A percentile compares a stretch with the other conserved stretches of the same genome.
Evolutionary conservation across 164 flowering plant genomes (phyloP).

Genomic region (Stephania cephalantha): DNA sequence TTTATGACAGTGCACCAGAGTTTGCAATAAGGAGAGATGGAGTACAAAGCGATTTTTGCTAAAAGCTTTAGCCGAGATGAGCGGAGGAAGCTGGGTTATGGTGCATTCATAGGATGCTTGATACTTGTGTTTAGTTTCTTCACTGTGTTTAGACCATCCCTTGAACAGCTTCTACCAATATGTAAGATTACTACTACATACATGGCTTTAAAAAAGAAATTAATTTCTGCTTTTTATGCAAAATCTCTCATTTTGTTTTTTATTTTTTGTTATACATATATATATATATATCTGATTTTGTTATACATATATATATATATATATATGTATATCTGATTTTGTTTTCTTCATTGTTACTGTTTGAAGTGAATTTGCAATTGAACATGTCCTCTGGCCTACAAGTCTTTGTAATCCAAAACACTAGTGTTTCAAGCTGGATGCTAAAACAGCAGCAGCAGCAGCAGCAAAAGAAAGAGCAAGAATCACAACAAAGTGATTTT

Average conservation of each 20-base stretch:
- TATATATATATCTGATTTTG: background rate
- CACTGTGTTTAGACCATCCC: slow-evolving; percentile 29
- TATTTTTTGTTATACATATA: too few relatives aligned
- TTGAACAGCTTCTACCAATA: slow-evolving; percentile 26
- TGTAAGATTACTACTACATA: slow-evolving; percentile 29
- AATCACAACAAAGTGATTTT: background rate
- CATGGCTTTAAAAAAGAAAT: background rate
- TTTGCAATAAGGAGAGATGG: slow-evolving; percentile 10
- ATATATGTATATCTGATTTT: background rate
- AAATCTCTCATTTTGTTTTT: too few relatives aligned
- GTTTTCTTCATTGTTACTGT: background rate
- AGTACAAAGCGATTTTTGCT: slow-evolving; percentile 28
- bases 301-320: background rate
- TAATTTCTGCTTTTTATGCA: background rate
- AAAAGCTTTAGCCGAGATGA: slow-evolving; percentile 34
- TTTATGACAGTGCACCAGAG: too few relatives aligned
- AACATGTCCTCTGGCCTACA: slow-evolving; percentile 17
- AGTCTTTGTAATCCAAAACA: slow-evolving; percentile 19
- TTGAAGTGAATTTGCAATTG: slow-evolving; percentile 39
- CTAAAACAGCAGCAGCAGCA: too few relatives aligned
- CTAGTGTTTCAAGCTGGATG: background rate
- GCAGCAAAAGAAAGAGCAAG: background rate
- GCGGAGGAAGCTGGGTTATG: slow-evolving; percentile 30
- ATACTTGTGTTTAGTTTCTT: slow-evolving; percentile 22
- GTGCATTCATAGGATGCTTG: slow-evolving; percentile 25